Evolutionary conservation across 345 rosid genomes (phyloP).

Genomic region (Triadica sebifera): DNA sequence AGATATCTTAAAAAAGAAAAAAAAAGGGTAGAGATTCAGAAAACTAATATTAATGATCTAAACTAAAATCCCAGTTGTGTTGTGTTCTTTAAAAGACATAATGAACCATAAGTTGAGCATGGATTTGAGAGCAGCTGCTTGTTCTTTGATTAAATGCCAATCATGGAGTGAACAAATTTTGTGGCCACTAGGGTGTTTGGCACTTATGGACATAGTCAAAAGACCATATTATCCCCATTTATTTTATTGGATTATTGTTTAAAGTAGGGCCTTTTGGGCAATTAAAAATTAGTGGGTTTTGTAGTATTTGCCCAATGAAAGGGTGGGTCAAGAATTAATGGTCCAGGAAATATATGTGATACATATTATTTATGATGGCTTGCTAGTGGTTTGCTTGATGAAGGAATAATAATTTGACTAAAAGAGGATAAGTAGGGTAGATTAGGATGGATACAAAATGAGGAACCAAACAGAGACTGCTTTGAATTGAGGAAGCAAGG

Average conservation of each 20-base stretch:
- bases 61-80: background rate
- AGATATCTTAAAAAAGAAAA: no score
- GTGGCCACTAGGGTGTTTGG: background rate
- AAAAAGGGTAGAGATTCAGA: background rate
- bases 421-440: slow-evolving; percentile 13
- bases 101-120: background rate
- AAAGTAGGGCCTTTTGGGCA: background rate
- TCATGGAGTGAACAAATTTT: background rate
- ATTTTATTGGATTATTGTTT: background rate
- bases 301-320: background rate
- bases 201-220: background rate
- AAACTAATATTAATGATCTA: background rate
- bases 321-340: background rate
- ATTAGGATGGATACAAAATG: background rate
- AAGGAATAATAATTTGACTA: background rate
- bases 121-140: background rate
- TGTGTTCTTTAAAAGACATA: background rate
- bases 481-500: background rate
- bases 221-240: background rate
- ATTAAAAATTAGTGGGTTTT: background rate
- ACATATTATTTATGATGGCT: background rate
- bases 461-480: slow-evolving; percentile 1
- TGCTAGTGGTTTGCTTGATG: no score
- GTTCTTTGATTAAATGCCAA: slow-evolving; percentile 2
- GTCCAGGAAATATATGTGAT: no score